Base-by-base conservation (phyloP, 225 moss, liverwort and hornwort species). In the Polytrichum commune region DNA sequence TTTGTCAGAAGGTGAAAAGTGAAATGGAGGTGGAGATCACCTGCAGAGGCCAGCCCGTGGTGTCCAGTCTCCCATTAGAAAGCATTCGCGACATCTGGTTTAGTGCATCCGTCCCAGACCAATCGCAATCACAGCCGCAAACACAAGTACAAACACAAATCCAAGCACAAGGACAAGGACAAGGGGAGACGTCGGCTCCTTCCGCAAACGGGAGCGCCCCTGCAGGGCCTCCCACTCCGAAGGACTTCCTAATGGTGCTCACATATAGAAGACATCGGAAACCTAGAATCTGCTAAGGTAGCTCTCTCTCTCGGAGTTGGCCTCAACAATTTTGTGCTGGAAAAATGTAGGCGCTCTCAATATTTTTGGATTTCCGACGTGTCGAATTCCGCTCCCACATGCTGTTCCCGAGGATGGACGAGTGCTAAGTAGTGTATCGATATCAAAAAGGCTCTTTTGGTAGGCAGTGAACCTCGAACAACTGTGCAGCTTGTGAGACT, bases 51-150 rank as follows among this genome's bases (percentile, higher is more conserved):
- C 95, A 98, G 81, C 95, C 93, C 0, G 95, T 95, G 74, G 98
- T 98, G 54, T 95, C 95, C 9, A 98, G 98, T 67, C 85, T 98
- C n/a, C 98, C 98, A 10, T 66, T 98, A 78, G 95, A 98, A 32
- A 95, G 95, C 84, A 90, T 98, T 71, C 90, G 93, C 5, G 91
- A 95, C 72, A 98, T 98, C 58, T 98, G 98, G 95, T 98, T 93
- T 78, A 95, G 92, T 55, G 90, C 93, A 22, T 69, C 87, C 73
- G 88, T 79, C 33, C 81, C 93, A 29, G 83, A 89, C 72, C 74
- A 82, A 30, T 72, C 85, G 4, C 79, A 79, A 66, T 72, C 68
- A 64, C 83, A 83, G 61, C 64, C 74, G 18, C 89, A 38, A 38
- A 2, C 13, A 13, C 38, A 38, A 38, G 0, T 10, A 38, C 38